Evolutionary conservation across 306 rosid genomes (phyloP), one percentile per base, ranked within the genome.

Genomic region (Urtica urens): DNA sequence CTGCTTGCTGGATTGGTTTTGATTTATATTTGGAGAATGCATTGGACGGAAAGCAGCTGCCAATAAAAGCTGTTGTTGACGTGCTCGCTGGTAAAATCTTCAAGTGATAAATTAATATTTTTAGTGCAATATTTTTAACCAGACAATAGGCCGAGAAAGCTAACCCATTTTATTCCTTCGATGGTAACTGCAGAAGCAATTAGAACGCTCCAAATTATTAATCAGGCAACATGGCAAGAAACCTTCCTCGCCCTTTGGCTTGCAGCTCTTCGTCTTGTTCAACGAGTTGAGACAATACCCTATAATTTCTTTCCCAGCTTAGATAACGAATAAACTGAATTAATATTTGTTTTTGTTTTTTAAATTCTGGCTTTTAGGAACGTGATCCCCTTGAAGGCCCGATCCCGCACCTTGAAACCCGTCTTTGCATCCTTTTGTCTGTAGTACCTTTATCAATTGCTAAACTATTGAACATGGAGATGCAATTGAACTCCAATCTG

Each of bases 251-350:
- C 86, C 12, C 76, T 83, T 50, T 83, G 94, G 94, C 80, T 83
- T 50, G 77, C 94, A 56, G 90, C 94, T 51, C 94, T 83, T 68
- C 80, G 83, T 44, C 90, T 83, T 72, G 94, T 83, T 71, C 90
- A 83, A 63, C 78, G 94, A 62, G 94, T 79, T 77, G 82, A 72
- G 80, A 71, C 60, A 56, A 66, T 23, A 66, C 64, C 69, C 51
- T 38, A 48, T 51, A 53, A 51, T 15, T 69, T 58, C 40, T 55
- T 69, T 55, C 61, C 49, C 19, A 42, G 17, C 21, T 39, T 40
- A 26, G 13, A n/a, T 16, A 26, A 27, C n/a, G 11, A 40, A 35
- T 35, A n/a, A 5, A 23, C 24, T 24, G 22, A 16, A 19, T 16
- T 37, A 35, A 42, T 70, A 42, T 9, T 57, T 60, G 53, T 50